These are phyloP conservation scores for Aspergillus sp. DNA, from an alignment of 2,329 filamentous ascomycete species.

Conservation along the genomic window DNA sequence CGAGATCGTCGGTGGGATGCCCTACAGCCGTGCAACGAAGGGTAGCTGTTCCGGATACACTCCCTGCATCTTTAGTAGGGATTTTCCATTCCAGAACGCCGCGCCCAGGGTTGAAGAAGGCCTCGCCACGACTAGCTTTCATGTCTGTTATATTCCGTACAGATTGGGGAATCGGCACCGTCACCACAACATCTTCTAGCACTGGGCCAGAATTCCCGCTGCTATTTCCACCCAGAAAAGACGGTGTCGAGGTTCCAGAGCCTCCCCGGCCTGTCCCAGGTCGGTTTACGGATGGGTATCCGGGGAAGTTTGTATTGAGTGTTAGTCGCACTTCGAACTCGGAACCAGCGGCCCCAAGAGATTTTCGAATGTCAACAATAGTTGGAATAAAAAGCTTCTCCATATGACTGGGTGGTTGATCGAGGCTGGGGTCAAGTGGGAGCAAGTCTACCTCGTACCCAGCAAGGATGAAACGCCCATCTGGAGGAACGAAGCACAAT, in stretches of 20 bases:
- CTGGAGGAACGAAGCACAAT: conserved; percentile 92
- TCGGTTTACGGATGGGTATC: conserved; percentile 42
- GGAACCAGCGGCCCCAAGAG: conserved; percentile 69
- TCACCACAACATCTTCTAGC: conserved; percentile 75
- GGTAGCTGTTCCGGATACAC: conserved; percentile 66
- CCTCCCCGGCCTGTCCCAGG: conserved; percentile 41
- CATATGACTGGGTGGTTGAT: conserved; percentile 52
- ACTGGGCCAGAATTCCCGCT: conserved; percentile 59
- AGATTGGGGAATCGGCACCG: conserved; percentile 73
- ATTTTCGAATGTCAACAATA: conserved; percentile 76
- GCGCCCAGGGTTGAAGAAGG: conserved; percentile 73
- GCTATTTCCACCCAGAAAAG: conserved; percentile 47
- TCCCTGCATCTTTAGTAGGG: conserved; percentile 70
- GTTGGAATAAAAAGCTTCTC: conserved; percentile 78
- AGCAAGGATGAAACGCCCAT: conserved; percentile 88
- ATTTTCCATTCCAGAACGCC: conserved; percentile 79
- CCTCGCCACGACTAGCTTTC: conserved; percentile 77
- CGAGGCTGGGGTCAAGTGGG: conserved; percentile 63
- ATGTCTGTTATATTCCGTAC: conserved; percentile 84
- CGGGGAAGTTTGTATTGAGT: conserved; percentile 65
- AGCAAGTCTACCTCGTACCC: conserved; percentile 93
- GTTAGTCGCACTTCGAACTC: conserved; percentile 87
- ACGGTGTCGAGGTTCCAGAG: conserved; percentile 49
- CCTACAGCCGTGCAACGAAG: conserved; percentile 81
- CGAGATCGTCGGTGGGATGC: conserved; percentile 50